A percentile compares a stretch with the other conserved stretches of the same genome.
These are phyloP conservation scores for Euryodendron excelsum DNA, from an alignment of 148 eudicot genomes.

Conservation along the genomic window DNA sequence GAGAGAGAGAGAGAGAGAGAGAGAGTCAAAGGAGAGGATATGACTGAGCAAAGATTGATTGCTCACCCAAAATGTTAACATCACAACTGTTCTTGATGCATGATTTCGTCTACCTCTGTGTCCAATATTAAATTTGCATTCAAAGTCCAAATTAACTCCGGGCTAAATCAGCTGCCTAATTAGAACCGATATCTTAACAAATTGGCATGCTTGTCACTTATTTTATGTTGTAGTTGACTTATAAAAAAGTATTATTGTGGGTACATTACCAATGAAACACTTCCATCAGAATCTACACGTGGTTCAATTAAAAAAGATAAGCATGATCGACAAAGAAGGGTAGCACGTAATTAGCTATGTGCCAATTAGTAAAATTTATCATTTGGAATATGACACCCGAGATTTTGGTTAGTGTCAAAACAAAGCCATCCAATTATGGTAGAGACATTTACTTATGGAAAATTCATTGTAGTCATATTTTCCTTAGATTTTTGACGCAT, in stretches of 20 bases:
- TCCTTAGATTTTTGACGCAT: background rate
- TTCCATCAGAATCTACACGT: background rate
- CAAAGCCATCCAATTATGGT: background rate
- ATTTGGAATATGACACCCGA: too few species aligned
- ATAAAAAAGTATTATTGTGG: background rate
- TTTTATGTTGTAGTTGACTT: background rate
- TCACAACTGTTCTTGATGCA: background rate
- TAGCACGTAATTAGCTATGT: background rate
- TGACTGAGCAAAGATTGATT: background rate
- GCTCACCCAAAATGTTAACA: background rate
- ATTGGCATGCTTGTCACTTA: background rate
- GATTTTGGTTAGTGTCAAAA: too few species aligned
- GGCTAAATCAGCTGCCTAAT: background rate
- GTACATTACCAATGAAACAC: too few species aligned
- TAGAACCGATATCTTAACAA: background rate
- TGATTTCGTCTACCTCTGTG: background rate
- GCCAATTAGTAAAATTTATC: background rate
- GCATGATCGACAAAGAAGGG: background rate
- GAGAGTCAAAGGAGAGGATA: conserved; percentile 8
- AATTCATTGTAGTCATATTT: too few species aligned
- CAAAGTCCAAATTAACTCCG: conserved; percentile 5
- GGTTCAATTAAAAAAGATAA: too few species aligned
- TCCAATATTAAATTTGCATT: background rate
- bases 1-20: background rate
- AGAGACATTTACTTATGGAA: too few species aligned